Evolutionary conservation across 768 basidiomycete genomes (phyloP), one percentile per base, ranked within the genome.

Genomic region (Leccinellum rugosiceps): DNA sequence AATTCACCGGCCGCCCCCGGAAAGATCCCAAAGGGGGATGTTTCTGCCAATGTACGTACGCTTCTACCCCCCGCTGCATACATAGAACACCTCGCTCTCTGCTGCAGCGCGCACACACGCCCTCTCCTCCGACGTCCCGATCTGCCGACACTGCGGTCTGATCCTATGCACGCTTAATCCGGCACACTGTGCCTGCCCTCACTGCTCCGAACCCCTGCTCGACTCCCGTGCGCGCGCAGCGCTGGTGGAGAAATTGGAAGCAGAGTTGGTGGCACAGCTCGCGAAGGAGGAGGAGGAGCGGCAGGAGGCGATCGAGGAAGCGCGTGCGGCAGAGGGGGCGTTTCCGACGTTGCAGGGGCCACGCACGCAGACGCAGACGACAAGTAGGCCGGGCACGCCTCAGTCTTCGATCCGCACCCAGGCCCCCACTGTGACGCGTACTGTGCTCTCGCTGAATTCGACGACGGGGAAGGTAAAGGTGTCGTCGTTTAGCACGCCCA

Each of bases 1-100:
- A 65, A 14, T 65, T 74, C 3, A 68, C 68, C n/a, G 73, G 73
- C 1, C 67, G 53, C 0, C 66, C 72, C 41, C 38, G 7, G 38
- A 80, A 72, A 55, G 86, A 88, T 68, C 80, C 83, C 0, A 81
- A 79, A 41, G 82, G 83, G 4, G 86, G 87, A 0, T 90, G 87
- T 64, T 89, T 86, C 64, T 90, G 87, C 62, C 81, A 83, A 74
- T 85, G 87, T 48, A 17, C 6, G 47, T 48, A 23, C 21, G 4
- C 11, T 6, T n/a, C 8, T 21, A n/a, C 41, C 10, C 10, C 3
- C 19, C 25, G n/a, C 13, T n/a, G 15, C 47, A 43, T 30, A 10
- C 25, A 25, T 2, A n/a, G n/a, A n/a, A n/a, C n/a, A n/a, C n/a
- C 44, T 4, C 23, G 7, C 23, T 13, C 14, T 23, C 25, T 7